These are phyloP conservation scores for Picochlorum sp. DNA, from an alignment of 139 green algal species.

Conservation along the genomic window DNA sequence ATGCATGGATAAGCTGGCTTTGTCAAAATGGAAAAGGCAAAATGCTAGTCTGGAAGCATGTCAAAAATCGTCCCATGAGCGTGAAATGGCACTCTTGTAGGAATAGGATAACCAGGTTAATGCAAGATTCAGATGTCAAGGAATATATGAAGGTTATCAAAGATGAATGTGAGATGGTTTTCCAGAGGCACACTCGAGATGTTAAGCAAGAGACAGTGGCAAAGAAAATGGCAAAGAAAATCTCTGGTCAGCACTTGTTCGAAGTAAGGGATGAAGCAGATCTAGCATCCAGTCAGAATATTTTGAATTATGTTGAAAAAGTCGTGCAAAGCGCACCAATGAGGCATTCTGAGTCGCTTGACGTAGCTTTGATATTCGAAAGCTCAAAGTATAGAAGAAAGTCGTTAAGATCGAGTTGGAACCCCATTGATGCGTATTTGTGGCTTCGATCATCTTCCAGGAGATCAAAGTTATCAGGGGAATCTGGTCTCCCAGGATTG, in stretches of 20 bases:
- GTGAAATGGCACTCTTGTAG: neutral
- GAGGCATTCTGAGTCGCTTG: neutral
- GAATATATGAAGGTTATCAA: neutral
- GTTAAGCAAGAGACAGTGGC: neutral
- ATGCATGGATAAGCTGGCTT: constrained; percentile 12
- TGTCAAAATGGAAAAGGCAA: too few relatives aligned
- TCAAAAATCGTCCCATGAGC: neutral
- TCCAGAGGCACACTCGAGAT: neutral
- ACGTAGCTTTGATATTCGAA: too few relatives aligned
- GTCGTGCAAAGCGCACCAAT: neutral
- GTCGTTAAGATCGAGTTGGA: too few relatives aligned
- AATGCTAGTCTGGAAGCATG: too few relatives aligned
- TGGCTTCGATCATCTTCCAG: too few relatives aligned
- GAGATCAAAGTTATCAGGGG: too few relatives aligned
- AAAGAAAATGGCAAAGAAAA: neutral
- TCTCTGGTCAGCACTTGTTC: neutral
- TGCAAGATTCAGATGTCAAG: neutral
- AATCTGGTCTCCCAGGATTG: too few relatives aligned
- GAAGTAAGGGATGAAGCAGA: neutral
- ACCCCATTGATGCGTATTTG: too few relatives aligned
- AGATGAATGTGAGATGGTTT: neutral
- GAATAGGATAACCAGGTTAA: neutral
- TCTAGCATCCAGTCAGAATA: neutral
- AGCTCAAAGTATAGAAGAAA: too few relatives aligned
- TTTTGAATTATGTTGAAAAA: neutral